phyloP scores from a whole-genome alignment of 2,329 filamentous ascomycete species.

The Mollisiaceae sp. region DNA sequence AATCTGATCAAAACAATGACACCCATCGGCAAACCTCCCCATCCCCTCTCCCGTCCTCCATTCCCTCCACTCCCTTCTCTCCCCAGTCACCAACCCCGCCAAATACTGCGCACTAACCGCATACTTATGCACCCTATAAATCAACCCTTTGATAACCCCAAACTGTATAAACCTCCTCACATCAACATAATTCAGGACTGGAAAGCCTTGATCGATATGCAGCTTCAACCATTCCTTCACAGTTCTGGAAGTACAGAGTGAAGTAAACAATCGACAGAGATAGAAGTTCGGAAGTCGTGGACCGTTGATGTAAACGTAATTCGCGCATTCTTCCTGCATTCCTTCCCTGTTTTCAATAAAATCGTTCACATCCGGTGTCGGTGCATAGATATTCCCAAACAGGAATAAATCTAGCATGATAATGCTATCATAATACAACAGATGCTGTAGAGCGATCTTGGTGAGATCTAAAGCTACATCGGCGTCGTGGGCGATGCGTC shows the following conservation, averaged over 20 bases:
- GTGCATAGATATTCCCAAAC: conserved; percentile 89
- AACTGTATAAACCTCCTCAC: conserved; percentile 93
- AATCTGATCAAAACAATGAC: conserved; percentile 81
- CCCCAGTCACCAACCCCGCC: conserved; percentile 43
- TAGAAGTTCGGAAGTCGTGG: conserved; percentile 59
- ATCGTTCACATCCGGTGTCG: conserved; percentile 75
- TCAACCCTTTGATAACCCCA: conserved; percentile 90
- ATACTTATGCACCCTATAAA: conserved; percentile 94
- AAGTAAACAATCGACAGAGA: conserved; percentile 83
- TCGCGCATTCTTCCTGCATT: conserved; percentile 84
- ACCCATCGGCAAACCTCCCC: conserved; percentile 68
- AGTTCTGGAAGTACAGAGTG: conserved; percentile 81
- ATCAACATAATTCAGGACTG: conserved; percentile 78
- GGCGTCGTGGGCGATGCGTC: conserved; percentile 82
- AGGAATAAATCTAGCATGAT: conserved; percentile 94
- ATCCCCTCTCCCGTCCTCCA: conserved; percentile 53
- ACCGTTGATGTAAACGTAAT: conserved; percentile 65
- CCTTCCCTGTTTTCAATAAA: conserved; percentile 77
- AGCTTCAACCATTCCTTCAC: conserved; percentile 85
- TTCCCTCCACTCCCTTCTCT: conserved; percentile 45
- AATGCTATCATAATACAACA: conserved; percentile 91
- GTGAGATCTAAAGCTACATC: conserved; percentile 88
- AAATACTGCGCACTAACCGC: conserved; percentile 72
- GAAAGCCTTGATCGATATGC: conserved; percentile 68
- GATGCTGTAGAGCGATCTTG: conserved; percentile 83